phyloP scores from a whole-genome alignment of 495 filamentous ascomycete genomes.

The Apodospora peruviana region DNA sequence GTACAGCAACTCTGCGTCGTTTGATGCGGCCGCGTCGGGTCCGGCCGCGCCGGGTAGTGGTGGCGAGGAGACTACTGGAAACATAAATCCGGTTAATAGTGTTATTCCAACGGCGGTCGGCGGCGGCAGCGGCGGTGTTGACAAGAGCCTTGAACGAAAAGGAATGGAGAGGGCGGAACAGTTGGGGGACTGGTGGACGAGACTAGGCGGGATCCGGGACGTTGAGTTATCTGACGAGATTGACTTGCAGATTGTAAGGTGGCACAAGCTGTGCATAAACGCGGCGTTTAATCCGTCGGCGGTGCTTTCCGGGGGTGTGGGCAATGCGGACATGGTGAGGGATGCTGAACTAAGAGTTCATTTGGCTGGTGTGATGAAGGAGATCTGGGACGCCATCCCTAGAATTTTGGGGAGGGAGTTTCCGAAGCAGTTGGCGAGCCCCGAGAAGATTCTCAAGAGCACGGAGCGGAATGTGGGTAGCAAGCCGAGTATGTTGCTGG shows the following conservation, averaged over 20 bases:
- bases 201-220: slow-evolving; percentile 47
- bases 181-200: slow-evolving; percentile 32
- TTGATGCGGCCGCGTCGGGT: not conserved
- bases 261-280: slow-evolving; percentile 64
- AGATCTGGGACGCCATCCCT: slow-evolving; percentile 51
- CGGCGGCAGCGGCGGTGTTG: slow-evolving; percentile 23
- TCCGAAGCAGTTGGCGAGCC: slow-evolving; percentile 40
- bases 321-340: slow-evolving; percentile 49
- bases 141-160: slow-evolving; percentile 22
- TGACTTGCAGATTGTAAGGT: slow-evolving; percentile 52
- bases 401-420: slow-evolving; percentile 42
- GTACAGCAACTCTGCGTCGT: slow-evolving; percentile 33
- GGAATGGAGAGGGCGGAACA: slow-evolving; percentile 19
- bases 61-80: too few relatives aligned
- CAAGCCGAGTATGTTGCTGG: slow-evolving; percentile 55
- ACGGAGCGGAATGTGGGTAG: slow-evolving; percentile 51
- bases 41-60: not conserved
- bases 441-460: slow-evolving; percentile 49
- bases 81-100: too few relatives aligned
- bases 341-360: slow-evolving; percentile 46
- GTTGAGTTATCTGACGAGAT: slow-evolving; percentile 42
- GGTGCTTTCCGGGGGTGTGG: slow-evolving; percentile 48
- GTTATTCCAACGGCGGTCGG: too few relatives aligned
- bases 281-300: slow-evolving; percentile 59
- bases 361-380: slow-evolving; percentile 49